Evolutionary conservation across 2,329 filamentous ascomycete species (phyloP).

Genomic region (Ceratocystis huliohia): DNA sequence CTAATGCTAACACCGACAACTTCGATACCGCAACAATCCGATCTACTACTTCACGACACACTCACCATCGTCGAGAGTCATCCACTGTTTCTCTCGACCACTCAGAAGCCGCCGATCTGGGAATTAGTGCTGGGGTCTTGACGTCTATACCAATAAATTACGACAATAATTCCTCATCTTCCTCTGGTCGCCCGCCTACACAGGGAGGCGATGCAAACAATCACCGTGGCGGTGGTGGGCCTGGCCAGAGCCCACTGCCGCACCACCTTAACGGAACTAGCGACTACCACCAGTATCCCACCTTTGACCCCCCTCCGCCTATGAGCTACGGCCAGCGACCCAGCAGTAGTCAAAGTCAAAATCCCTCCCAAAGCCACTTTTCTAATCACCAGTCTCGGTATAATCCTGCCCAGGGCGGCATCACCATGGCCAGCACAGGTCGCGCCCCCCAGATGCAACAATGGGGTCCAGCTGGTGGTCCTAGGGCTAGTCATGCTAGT

Average conservation of each 20-base stretch:
- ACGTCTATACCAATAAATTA: conserved; percentile 67
- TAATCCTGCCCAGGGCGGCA: conserved; percentile 45
- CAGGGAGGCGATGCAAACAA: conserved; percentile 47
- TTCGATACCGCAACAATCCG: conserved; percentile 19
- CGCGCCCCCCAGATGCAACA: conserved; percentile 66
- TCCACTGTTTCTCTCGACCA: conserved; percentile 61
- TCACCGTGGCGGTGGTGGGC: conserved; percentile 47
- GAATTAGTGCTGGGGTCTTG: conserved; percentile 67
- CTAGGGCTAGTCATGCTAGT: conserved; percentile 42
- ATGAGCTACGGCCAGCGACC: conserved; percentile 29
- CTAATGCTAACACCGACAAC: conserved; percentile 50
- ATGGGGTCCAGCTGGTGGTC: conserved; percentile 44
- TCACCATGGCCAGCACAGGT: conserved; percentile 59
- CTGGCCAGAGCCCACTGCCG: conserved; percentile 59
- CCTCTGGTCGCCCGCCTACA: conserved; percentile 57
- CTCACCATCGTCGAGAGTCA: conserved; percentile 56
- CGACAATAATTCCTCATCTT: conserved; percentile 44
- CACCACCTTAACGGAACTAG: conserved; percentile 71
- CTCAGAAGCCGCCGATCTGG: conserved; percentile 49
- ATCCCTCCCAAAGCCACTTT: background rate
- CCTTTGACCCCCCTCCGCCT: conserved; percentile 45
- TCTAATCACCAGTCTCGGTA: conserved; percentile 2
- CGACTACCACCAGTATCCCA: conserved; percentile 85
- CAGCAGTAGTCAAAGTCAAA: conserved; percentile 36
- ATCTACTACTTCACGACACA: conserved; percentile 19